phyloP scores from a whole-genome alignment of 805 yeast genomes.

The Candida alai region DNA sequence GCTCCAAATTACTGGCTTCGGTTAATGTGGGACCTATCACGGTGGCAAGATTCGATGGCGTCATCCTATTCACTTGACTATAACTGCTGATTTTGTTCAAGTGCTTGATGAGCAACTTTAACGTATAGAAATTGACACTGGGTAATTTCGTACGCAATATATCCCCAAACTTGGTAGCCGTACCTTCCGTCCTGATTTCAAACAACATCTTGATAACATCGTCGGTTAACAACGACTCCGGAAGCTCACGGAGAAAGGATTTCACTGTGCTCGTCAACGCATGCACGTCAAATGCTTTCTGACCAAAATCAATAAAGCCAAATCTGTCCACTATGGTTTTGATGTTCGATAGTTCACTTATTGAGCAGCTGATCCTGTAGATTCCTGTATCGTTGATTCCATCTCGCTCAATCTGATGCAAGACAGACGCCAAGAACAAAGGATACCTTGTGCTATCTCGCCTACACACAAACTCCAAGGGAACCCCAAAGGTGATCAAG shows the following conservation, averaged over 20 bases:
- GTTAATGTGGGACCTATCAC: slow-evolving; percentile 70
- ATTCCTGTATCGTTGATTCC: slow-evolving; percentile 90
- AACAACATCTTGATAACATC: slow-evolving; percentile 60
- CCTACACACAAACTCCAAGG: slow-evolving; percentile 69
- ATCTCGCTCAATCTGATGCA: slow-evolving; percentile 75
- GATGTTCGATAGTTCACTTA: slow-evolving; percentile 42
- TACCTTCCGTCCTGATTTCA: slow-evolving; percentile 21
- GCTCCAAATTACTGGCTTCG: slow-evolving; percentile 49
- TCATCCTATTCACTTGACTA: slow-evolving; percentile 77
- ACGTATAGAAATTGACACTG: slow-evolving; percentile 57
- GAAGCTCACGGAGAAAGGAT: slow-evolving; percentile 76
- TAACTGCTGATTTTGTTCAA: slow-evolving; percentile 63
- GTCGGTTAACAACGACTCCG: slow-evolving; percentile 75
- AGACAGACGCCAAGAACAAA: slow-evolving; percentile 55
- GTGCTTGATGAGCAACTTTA: slow-evolving; percentile 67
- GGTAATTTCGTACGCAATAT: slow-evolving; percentile 46
- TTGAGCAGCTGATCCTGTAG: slow-evolving; percentile 64
- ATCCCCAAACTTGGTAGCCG: slow-evolving; percentile 5
- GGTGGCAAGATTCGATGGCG: slow-evolving; percentile 82
- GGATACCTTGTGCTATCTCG: slow-evolving; percentile 68
- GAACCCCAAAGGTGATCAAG: slow-evolving; percentile 74
- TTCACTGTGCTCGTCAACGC: slow-evolving; percentile 87
- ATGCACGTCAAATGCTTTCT: slow-evolving; percentile 64
- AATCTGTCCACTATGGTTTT: slow-evolving; percentile 42
- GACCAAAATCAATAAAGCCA: slow-evolving; percentile 50